Evolutionary conservation across 441 rosid species (phyloP).

Genomic region (Euphorbia celastroides): DNA sequence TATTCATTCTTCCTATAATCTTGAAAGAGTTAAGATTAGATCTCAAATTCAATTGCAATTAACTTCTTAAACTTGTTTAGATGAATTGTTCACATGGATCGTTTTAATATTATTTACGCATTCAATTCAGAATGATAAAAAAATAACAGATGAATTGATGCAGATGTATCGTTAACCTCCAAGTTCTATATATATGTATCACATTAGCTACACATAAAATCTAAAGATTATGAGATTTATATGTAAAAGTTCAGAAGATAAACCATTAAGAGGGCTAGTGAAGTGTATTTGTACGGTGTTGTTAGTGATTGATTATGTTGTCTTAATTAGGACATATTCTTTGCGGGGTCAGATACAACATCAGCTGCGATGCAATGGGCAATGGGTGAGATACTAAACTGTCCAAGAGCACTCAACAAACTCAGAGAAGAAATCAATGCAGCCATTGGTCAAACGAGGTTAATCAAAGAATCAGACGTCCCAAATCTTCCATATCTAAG

Average conservation of each 20-base stretch:
- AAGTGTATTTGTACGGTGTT: not conserved
- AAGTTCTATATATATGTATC: not conserved
- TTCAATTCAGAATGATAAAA: too few relatives aligned
- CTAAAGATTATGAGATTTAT: too few relatives aligned
- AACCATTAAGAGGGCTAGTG: too few relatives aligned
- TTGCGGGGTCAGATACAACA: constrained; percentile 61
- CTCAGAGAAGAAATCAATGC: constrained; percentile 43
- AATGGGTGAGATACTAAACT: constrained; percentile 50
- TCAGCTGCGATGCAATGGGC: constrained; percentile 56
- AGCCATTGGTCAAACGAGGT: constrained; percentile 29
- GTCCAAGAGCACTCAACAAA: constrained; percentile 36
- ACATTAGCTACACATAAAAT: too few relatives aligned
- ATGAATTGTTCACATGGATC: too few relatives aligned
- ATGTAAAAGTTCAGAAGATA: too few relatives aligned
- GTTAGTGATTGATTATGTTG: not conserved
- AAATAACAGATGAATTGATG: too few relatives aligned
- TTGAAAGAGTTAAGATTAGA: too few relatives aligned
- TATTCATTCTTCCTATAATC: too few relatives aligned
- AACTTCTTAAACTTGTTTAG: too few relatives aligned
- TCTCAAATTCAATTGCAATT: too few relatives aligned
- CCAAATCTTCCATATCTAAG: constrained; percentile 34
- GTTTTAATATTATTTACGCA: too few relatives aligned
- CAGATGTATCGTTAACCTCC: not conserved
- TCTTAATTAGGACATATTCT: constrained; percentile 49
- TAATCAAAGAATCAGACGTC: constrained; percentile 35